Base-by-base conservation (phyloP, 1,284 basidiomycete genomes). In the Peniophora sp. region DNA sequence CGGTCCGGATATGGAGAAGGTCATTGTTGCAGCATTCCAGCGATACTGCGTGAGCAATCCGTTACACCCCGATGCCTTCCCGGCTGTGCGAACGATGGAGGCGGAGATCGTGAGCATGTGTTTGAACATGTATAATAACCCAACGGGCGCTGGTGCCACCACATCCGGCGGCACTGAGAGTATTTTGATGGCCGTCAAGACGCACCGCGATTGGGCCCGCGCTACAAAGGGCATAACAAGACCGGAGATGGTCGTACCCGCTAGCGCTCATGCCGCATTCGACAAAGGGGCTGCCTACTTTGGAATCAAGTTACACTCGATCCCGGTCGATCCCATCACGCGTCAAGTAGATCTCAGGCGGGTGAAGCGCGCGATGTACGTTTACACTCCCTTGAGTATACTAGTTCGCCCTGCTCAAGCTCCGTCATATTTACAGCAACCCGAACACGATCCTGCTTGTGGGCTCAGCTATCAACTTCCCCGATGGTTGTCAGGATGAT, bases 81-180 rank as follows among this genome's bases (percentile, higher is more conserved):
- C 96, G 0, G 88, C 90, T 0, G 74, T 98, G 3, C 79, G 96
- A 48, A 95, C 97, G 70, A 99, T 99, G 96, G 96, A 99, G 64
- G 89, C 94, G 8, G 95, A 98, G 65, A 81, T 98, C 45, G 92
- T 99, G 43, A 75, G 89, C n/a, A 97, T 97, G 89, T 90, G 89
- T 56, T 74, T 98, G 45, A 77, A 80, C 53, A 77, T 96, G 71
- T 97, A 89, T 72, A 87, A 92, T 63, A 85, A 89, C 56, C 87
- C 90, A 1, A 71, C 79, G 45, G 90, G 89, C 9, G 92, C 91
- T 2, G 96, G 96, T 12, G 86, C 86, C 1, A 97, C 94, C 60
- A 98, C 96, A 0, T 90, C 89, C 0, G 96, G 96, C 19, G 96
- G 97, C 2, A 99, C 96, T 0, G 96, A 99, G 66, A 93, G 89